phyloP scores from a whole-genome alignment of 2,329 filamentous ascomycete genomes.

The Trichoderma citrinoviride region DNA sequence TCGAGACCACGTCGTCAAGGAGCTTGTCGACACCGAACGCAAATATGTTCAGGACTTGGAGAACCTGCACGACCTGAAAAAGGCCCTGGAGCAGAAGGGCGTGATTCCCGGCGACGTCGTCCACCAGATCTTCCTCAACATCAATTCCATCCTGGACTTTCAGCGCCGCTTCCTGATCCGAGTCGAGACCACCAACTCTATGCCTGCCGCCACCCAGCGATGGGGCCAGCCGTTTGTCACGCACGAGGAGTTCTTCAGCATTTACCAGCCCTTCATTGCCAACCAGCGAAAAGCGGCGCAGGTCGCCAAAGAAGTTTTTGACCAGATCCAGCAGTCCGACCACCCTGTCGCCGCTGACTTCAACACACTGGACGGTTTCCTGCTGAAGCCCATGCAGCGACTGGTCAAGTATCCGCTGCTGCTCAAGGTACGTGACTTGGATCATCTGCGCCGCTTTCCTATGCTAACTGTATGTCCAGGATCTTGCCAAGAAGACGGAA shows the following conservation, averaged over 20 bases:
- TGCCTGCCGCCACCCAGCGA: constrained; percentile 72
- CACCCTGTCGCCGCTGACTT: constrained; percentile 82
- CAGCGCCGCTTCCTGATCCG: constrained; percentile 92
- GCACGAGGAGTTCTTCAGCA: constrained; percentile 83
- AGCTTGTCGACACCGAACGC: constrained; percentile 90
- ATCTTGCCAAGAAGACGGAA: constrained; percentile 81
- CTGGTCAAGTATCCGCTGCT: constrained; percentile 92
- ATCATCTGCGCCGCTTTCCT: neutral
- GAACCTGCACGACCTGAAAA: constrained; percentile 89
- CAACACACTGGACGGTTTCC: constrained; percentile 84
- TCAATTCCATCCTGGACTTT: constrained; percentile 92
- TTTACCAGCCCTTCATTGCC: constrained; percentile 95
- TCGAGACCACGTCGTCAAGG: constrained; percentile 83
- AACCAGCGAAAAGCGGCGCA: constrained; percentile 90
- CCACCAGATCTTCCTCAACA: constrained; percentile 93
- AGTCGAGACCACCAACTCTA: constrained; percentile 90
- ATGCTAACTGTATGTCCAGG: constrained; percentile 46
- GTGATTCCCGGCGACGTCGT: constrained; percentile 85
- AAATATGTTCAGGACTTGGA: constrained; percentile 98
- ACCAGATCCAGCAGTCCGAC: constrained; percentile 75
- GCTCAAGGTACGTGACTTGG: constrained; percentile 61
- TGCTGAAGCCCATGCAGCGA: constrained; percentile 95
- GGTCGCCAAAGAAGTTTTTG: constrained; percentile 79
- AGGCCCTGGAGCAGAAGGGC: constrained; percentile 81
- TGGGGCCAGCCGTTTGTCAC: constrained; percentile 91